Evolutionary conservation across 2,329 filamentous ascomycete genomes (phyloP), one percentile per base, ranked within the genome.

Genomic region (Juglanconis sp.): DNA sequence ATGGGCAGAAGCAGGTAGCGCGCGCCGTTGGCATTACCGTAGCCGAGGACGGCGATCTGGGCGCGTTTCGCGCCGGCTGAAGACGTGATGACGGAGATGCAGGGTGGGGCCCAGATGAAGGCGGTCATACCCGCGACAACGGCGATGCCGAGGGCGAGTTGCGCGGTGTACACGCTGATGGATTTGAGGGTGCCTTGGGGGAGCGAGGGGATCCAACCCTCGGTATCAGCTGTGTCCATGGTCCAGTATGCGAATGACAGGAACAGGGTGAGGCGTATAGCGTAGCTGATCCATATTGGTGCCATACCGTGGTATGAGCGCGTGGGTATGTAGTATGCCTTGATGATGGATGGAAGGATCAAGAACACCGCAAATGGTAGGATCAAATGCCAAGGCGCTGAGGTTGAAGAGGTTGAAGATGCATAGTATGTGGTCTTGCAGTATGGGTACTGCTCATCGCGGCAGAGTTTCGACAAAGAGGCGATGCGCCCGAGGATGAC

Each of bases 361-460:
- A 92, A 72, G 13, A 88, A 87, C 9, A 92, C 82, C n/a, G 85
- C 68, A 67, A 92, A 90, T 0, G 94, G 92, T 52, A 98, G 89
- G 7, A 81, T 74, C 17, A 97, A 81, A 73, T 98, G 94, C 92
- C 93, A 97, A 1, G 87, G 83, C 1, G 94, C 91, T 3, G 94
- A 97, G 1, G 93, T 98, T 0, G 95, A 98, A 0, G 94, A 96
- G 3, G 88, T 91, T 9, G 89, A 85, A 0, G 94, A 97, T 4
- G 92, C 89, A 71, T 99, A 99, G 77, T 97, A 99, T 0, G 95
- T 97, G 2, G 94, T 96, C 57, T 85, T 87, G 79, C 95, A 99
- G 76, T 89, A 96, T 0, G 95, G 95, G 91, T 98, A 97, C 76
- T 99, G 95, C 76, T 99, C 95, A 73, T 99, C 95, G 60, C 95